Base-by-base conservation (phyloP, 2,329 filamentous ascomycete genomes). In the Fusarium scirpi region DNA sequence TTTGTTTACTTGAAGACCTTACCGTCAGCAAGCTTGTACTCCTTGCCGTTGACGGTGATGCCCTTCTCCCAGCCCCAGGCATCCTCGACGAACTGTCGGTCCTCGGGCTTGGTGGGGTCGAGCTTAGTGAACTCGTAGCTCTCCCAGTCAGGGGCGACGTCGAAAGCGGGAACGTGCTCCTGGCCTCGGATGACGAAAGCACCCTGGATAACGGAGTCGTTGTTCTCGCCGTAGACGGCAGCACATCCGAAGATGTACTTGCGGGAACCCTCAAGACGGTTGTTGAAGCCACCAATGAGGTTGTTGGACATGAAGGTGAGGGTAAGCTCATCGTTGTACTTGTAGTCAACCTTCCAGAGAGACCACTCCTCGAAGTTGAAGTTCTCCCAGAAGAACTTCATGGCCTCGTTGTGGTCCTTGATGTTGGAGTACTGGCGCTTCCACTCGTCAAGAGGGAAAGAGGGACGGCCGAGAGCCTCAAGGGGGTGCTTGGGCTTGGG, bases 321-420 rank as follows among this genome's bases (percentile, higher is more conserved):
- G 80, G 94, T 98, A 76, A 99, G 89, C 90, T 99, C 96, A 68
- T 97, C 91, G 85, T 98, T 97, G 89, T 99, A 99, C 91, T 97
- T 98, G 91, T 97, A 99, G 85, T 94, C 91, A 77, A 94, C 86
- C 82, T 90, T 90, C 94, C 94, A 99, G 82, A 99, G 85, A 60
- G 94, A 97, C 90, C 96, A 99, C 85, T 99, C 96, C 73, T 94
- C 91, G 76, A 96, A 91, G 80, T 96, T 95, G 84, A 90, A 89
- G 83, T 97, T 94, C 86, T 98, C 91, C 95, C 95, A 99, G 91
- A 99, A 98, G 92, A 92, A 98, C 82, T 95, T 94, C 78, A 98
- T 86, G 77, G 95, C 94, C 72, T 87, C 91, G 18, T 71, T 45
- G 72, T 90, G 86, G 76, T 93, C 94, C 72, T 98, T 94, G 82